Conservation (phyloP, 2,329 filamentous ascomycete species). For the Colletotrichum sidae region DNA sequence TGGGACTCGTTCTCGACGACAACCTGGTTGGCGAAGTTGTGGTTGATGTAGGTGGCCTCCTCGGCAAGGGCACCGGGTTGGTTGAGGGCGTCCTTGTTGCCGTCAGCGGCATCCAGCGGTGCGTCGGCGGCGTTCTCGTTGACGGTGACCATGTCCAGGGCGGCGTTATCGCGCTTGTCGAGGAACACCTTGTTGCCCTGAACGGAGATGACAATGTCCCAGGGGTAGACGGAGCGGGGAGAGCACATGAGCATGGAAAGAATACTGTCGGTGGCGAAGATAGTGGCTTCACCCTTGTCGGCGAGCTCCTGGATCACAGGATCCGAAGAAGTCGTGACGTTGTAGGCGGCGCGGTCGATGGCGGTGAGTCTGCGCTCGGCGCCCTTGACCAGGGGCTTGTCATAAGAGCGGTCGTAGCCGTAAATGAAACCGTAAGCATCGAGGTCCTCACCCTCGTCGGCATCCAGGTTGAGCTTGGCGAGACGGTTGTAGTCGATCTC, state of each 20-base stretch:
- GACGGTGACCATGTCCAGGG: slow-evolving; percentile 96
- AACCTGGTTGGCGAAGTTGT: slow-evolving; percentile 98
- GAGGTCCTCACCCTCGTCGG: slow-evolving; percentile 93
- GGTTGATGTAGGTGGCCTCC: slow-evolving; percentile 99
- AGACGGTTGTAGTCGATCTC: slow-evolving; percentile 99
- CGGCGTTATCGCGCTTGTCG: slow-evolving; percentile 96
- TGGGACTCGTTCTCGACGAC: slow-evolving; percentile 82
- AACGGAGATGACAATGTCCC: slow-evolving; percentile 95
- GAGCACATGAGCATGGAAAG: slow-evolving; percentile 99
- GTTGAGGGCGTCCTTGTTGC: slow-evolving; percentile 95
- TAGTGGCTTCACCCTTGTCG: slow-evolving; percentile 94
- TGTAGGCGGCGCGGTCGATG: slow-evolving; percentile 95
- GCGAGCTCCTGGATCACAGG: slow-evolving; percentile 97
- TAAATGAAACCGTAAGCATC: slow-evolving; percentile 97
- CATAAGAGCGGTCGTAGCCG: slow-evolving; percentile 96
- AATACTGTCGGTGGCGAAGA: slow-evolving; percentile 97
- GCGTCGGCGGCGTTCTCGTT: slow-evolving; percentile 99
- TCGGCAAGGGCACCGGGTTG: slow-evolving; percentile 92
- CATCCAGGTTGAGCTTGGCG: slow-evolving; percentile 93
- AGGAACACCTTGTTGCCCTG: slow-evolving; percentile 98
- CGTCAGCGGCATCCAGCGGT: slow-evolving; percentile 89
- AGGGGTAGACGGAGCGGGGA: slow-evolving; percentile 95
- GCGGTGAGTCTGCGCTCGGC: slow-evolving; percentile 88
- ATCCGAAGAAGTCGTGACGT: slow-evolving; percentile 95
- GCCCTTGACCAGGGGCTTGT: slow-evolving; percentile 92